phyloP scores from a whole-genome alignment of 1,284 basidiomycete genomes.

The Leccinum subspadiceum region DNA sequence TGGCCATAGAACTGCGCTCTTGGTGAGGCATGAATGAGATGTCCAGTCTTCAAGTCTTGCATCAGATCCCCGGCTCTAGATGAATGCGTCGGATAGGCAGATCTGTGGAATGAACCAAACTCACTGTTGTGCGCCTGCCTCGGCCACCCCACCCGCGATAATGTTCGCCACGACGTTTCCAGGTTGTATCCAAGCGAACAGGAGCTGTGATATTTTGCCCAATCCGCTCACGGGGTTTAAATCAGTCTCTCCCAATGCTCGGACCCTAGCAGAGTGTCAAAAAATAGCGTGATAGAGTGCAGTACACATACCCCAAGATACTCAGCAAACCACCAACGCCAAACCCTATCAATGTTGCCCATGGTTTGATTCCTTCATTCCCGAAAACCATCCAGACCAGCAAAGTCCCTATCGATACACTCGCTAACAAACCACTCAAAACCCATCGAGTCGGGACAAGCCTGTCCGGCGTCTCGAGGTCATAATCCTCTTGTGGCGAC shows the following conservation, averaged over 20 bases:
- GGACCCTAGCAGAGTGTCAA: conserved; percentile 54
- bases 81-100: not conserved
- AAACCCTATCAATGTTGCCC: conserved; percentile 89
- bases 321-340: conserved; percentile 81
- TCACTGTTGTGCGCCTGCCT: conserved; percentile 93
- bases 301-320: conserved; percentile 71
- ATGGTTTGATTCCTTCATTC: conserved; percentile 86
- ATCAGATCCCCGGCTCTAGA: conserved; percentile 91
- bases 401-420: conserved; percentile 69
- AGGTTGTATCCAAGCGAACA: conserved; percentile 94
- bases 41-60: conserved; percentile 97
- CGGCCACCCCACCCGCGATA: conserved; percentile 93
- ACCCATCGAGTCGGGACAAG: conserved; percentile 85
- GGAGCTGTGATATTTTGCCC: conserved; percentile 91
- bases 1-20: conserved; percentile 88
- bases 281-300: conserved; percentile 1
- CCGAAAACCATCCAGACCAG: conserved; percentile 90
- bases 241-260: conserved; percentile 91
- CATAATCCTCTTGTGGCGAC: conserved; percentile 51
- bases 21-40: conserved; percentile 83
- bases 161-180: conserved; percentile 95
- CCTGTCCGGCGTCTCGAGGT: conserved; percentile 76
- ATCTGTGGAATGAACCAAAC: conserved; percentile 26
- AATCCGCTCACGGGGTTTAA: conserved; percentile 92
- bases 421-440: conserved; percentile 60